phyloP scores from a whole-genome alignment of 306 rosid species.

The Castanea crenata region DNA sequence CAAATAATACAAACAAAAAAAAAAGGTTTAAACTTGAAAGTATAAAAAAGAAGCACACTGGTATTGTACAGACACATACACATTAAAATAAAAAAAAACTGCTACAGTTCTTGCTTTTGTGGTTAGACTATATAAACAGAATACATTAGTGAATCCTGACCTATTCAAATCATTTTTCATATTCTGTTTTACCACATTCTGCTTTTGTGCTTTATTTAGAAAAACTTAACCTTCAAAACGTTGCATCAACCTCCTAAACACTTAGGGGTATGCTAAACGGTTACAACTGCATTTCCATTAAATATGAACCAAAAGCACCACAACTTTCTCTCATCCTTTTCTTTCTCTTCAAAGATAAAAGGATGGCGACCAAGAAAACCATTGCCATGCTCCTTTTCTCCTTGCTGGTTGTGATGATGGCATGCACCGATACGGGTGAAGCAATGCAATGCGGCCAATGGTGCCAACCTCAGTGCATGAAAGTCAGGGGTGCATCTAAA shows the following conservation, averaged over 20 bases:
- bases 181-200: too few relatives aligned
- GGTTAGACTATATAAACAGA: neutral
- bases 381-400: conserved; percentile 3
- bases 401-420: conserved; percentile 21
- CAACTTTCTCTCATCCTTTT: neutral
- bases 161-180: too few relatives aligned
- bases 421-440: conserved; percentile 5
- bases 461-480: conserved; percentile 62
- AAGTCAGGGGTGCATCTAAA: neutral
- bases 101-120: neutral
- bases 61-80: neutral
- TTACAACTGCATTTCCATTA: neutral
- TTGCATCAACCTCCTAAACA: too few relatives aligned
- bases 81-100: neutral
- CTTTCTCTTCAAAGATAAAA: neutral
- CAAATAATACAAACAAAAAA: neutral
- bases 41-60: neutral
- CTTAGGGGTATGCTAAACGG: too few relatives aligned
- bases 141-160: too few relatives aligned
- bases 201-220: too few relatives aligned
- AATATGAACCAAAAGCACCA: neutral
- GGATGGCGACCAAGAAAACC: conserved; percentile 24
- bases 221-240: too few relatives aligned
- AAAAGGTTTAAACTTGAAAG: neutral
- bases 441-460: conserved; percentile 41